Evolutionary conservation across 1,284 basidiomycete species (phyloP).

Genomic region (Leccinum griseonigrum): DNA sequence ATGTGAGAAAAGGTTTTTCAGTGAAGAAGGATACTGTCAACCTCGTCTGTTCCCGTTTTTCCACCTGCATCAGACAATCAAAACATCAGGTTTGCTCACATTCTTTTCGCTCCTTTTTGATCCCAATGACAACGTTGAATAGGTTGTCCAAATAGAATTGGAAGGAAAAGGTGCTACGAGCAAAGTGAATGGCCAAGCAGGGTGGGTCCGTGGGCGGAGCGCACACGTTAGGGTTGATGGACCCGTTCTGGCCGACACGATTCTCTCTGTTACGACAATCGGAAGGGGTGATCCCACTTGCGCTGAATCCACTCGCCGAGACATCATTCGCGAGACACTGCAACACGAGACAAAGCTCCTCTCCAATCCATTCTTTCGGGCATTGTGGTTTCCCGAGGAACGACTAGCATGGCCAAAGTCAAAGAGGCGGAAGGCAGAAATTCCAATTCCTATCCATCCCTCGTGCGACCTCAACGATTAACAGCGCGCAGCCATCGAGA

Average conservation of each 20-base stretch:
- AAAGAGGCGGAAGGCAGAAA: not conserved
- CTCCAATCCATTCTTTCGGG: conserved; percentile 43
- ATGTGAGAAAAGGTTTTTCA: conserved; percentile 34
- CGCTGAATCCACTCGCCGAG: conserved; percentile 39
- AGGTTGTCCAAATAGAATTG: no score
- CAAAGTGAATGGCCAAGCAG: not conserved
- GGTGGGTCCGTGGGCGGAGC: not conserved
- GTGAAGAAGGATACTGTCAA: conserved; percentile 28
- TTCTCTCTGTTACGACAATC: conserved; percentile 32
- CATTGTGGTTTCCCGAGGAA: conserved; percentile 39
- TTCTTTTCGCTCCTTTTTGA: not conserved
- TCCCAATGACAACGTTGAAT: not conserved
- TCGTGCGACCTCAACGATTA: conserved; percentile 36
- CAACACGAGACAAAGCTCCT: conserved; percentile 35
- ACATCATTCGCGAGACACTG: conserved; percentile 37
- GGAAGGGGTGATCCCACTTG: conserved; percentile 43
- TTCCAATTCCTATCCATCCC: conserved; percentile 2
- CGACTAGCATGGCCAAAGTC: conserved; percentile 13
- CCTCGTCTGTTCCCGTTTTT: conserved; percentile 41
- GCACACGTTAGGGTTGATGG: not conserved
- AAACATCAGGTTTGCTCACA: conserved; percentile 33
- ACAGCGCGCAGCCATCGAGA: conserved; percentile 37
- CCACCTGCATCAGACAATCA: conserved; percentile 36
- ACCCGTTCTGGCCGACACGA: not conserved
- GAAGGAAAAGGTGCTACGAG: conserved; percentile 3